A percentile compares a stretch with the other conserved stretches of the same genome.
phyloP scores from a whole-genome alignment of 495 filamentous ascomycete genomes.

The Rostrohypoxylon terebratum region DNA sequence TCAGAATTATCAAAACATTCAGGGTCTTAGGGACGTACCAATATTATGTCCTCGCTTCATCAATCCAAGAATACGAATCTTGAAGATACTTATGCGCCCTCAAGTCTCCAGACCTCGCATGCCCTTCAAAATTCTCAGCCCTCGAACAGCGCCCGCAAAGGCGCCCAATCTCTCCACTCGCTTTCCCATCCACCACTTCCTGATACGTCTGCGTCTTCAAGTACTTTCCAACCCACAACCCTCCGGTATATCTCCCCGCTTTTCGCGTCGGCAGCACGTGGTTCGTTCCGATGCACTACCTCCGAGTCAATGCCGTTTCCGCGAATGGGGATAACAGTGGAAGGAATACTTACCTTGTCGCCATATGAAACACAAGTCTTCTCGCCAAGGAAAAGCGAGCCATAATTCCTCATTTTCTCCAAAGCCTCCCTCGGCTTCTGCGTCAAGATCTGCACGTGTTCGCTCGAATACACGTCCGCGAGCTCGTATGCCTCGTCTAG shows the following conservation, averaged over 20 bases:
- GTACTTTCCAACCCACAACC: slow-evolving; percentile 67
- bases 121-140: slow-evolving; percentile 66
- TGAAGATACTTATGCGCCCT: slow-evolving; percentile 58
- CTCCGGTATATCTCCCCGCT: slow-evolving; percentile 62
- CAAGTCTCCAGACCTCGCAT: slow-evolving; percentile 63
- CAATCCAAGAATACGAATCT: slow-evolving; percentile 60
- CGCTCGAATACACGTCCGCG: slow-evolving; percentile 63
- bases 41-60: slow-evolving; percentile 36
- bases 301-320: background rate
- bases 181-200: slow-evolving; percentile 58
- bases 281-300: slow-evolving; percentile 65
- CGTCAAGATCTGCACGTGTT: slow-evolving; percentile 68
- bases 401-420: slow-evolving; percentile 64
- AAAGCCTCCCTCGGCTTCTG: slow-evolving; percentile 60
- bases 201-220: slow-evolving; percentile 65
- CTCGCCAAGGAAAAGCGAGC: slow-evolving; percentile 64
- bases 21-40: background rate
- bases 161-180: slow-evolving; percentile 62
- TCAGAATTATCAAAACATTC: background rate
- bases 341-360: slow-evolving; percentile 55
- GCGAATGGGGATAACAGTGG: background rate
- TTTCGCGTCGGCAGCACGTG: slow-evolving; percentile 65
- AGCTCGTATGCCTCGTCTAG: slow-evolving; percentile 63
- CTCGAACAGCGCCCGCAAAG: slow-evolving; percentile 64
- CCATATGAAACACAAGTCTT: slow-evolving; percentile 67